Evolutionary conservation across 2,329 filamentous ascomycete species (phyloP).

Genomic region (Hypoxylon sp.): DNA sequence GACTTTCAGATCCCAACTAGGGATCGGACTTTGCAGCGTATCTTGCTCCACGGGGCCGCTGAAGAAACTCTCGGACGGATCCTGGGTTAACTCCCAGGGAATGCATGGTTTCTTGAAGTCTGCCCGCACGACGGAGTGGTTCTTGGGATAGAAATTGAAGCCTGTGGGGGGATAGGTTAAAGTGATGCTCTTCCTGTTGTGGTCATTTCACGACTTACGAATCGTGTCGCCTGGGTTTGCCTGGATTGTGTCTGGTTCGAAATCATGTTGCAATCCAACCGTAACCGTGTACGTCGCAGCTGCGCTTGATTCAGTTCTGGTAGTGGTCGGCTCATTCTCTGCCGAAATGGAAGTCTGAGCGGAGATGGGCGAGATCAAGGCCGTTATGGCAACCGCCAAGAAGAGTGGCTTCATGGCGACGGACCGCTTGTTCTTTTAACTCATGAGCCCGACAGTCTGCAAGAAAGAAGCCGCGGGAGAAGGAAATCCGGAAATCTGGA

Average conservation of each 20-base stretch:
- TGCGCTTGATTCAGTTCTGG: conserved; percentile 14
- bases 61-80: conserved; percentile 67
- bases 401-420: conserved; percentile 22
- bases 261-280: conserved; percentile 41
- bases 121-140: conserved; percentile 74
- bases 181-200: not conserved
- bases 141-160: conserved; percentile 62
- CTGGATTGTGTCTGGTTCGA: conserved; percentile 34
- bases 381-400: conserved; percentile 16
- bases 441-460: not conserved
- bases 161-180: conserved; percentile 46
- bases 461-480: not conserved
- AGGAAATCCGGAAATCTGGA: conserved; percentile 1
- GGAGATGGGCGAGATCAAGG: not conserved
- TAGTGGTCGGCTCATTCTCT: conserved; percentile 7
- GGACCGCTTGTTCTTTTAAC: conserved; percentile 1
- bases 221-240: conserved; percentile 40
- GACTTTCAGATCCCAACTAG: conserved; percentile 55
- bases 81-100: conserved; percentile 69
- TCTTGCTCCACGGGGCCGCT: conserved; percentile 57
- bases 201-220: conserved; percentile 24
- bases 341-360: conserved; percentile 14
- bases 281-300: conserved; percentile 35
- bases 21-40: conserved; percentile 48
- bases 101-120: conserved; percentile 73